These are phyloP conservation scores for Amauroascus verrucosus DNA, from an alignment of 2,329 filamentous ascomycete species.

Conservation along the genomic window DNA sequence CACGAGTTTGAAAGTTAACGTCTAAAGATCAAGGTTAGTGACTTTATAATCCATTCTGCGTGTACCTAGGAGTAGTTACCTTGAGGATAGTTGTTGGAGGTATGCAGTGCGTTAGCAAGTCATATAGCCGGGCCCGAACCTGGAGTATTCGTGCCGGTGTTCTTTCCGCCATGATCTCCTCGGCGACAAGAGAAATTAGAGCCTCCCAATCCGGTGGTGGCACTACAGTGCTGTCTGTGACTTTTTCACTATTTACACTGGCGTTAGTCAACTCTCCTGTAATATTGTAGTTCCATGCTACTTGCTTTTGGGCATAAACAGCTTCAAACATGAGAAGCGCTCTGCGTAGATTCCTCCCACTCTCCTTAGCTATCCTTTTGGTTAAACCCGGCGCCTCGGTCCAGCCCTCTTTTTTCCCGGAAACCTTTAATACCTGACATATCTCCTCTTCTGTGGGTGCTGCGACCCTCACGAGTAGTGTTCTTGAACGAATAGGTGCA, in stretches of 20 bases:
- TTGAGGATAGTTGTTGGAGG: conserved; percentile 89
- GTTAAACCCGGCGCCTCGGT: conserved; percentile 65
- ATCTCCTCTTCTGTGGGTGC: conserved; percentile 83
- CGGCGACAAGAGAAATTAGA: conserved; percentile 77
- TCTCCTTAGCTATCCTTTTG: conserved; percentile 76
- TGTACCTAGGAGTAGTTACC: conserved; percentile 26
- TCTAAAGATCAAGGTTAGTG: conserved; percentile 35
- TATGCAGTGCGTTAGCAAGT: conserved; percentile 93
- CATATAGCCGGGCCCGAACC: conserved; percentile 90
- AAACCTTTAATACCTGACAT: conserved; percentile 57
- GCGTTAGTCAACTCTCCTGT: not conserved
- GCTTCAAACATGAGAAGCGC: conserved; percentile 95
- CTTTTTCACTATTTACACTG: conserved; percentile 58
- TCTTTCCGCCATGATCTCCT: conserved; percentile 85
- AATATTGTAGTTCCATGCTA: not conserved
- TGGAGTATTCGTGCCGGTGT: conserved; percentile 80
- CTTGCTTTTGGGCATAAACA: conserved; percentile 89
- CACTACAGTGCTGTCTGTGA: conserved; percentile 77
- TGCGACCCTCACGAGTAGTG: conserved; percentile 79
- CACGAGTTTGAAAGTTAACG: conserved; percentile 85
- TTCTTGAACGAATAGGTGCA: conserved; percentile 89
- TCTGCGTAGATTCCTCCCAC: conserved; percentile 77
- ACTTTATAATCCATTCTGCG: not conserved
- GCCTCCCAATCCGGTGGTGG: conserved; percentile 96
- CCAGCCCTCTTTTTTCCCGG: conserved; percentile 75